Evolutionary conservation across 2,329 filamentous ascomycete genomes (phyloP).

Genomic region (Bipolaris cookei): DNA sequence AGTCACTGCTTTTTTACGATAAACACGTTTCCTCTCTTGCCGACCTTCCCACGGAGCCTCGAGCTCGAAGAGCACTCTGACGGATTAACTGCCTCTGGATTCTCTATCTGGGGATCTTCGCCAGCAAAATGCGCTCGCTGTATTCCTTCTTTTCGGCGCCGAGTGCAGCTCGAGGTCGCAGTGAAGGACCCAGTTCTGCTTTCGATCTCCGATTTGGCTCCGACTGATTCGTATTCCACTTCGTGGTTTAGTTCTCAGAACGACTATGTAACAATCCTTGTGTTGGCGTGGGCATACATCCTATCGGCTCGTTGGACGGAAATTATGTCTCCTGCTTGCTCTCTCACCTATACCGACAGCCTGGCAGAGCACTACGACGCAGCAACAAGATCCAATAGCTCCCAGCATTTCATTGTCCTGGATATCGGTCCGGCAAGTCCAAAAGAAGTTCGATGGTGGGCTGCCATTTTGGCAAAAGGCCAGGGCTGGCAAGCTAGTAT

Average conservation of each 20-base stretch:
- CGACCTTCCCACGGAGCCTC: not conserved
- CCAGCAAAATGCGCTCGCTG: not conserved
- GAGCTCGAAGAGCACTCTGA: not conserved
- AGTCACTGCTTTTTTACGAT: not conserved
- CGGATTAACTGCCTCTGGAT: not conserved
- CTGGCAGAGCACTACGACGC: not conserved
- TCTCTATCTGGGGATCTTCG: not conserved
- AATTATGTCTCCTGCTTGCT: not conserved
- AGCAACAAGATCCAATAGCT: not conserved
- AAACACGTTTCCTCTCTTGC: not conserved
- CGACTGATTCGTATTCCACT: not conserved
- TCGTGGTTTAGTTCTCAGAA: not conserved
- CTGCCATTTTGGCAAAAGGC: not conserved
- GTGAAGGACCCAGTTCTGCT: not conserved
- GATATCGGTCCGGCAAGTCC: not conserved
- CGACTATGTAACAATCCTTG: not conserved
- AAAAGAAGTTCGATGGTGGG: not conserved
- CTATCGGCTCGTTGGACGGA: conserved; percentile 1
- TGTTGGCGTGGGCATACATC: not conserved
- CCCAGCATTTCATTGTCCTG: not conserved
- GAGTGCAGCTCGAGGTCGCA: not conserved
- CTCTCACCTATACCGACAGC: not conserved
- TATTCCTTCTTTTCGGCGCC: not conserved
- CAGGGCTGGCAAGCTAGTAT: not conserved
- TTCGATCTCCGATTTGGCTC: not conserved